Percentiles rank a stretch among this genome's conserved stretches.
Evolutionary conservation across 2,329 filamentous ascomycete genomes (phyloP).

Genomic region (Verticillium albo-atrum): DNA sequence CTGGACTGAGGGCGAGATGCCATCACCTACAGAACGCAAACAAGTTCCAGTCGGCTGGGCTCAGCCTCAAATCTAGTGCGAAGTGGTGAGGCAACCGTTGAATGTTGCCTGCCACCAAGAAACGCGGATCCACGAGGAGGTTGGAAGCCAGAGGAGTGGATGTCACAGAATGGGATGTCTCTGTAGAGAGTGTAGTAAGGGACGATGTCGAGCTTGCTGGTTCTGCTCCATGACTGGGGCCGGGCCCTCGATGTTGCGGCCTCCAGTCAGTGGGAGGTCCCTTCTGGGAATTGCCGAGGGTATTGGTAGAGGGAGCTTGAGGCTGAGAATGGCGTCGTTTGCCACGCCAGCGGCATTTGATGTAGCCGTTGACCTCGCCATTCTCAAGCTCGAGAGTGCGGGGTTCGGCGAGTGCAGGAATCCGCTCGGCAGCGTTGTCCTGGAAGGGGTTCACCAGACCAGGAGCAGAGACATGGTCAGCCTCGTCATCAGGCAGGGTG

Average conservation of each 20-base stretch:
- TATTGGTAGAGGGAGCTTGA: background rate
- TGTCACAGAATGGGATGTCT: background rate
- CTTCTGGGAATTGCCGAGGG: background rate
- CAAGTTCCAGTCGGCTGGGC: background rate
- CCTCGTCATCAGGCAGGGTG: background rate
- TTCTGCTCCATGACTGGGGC: background rate
- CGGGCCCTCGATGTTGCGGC: background rate
- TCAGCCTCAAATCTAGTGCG: background rate
- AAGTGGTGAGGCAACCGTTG: background rate
- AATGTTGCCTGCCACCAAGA: background rate
- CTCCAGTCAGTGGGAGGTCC: background rate
- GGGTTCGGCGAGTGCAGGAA: background rate
- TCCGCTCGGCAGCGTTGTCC: conserved; percentile 7
- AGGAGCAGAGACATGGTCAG: background rate
- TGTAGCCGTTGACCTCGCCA: conserved; percentile 9
- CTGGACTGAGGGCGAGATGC: background rate
- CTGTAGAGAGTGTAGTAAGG: background rate
- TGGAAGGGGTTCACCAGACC: conserved; percentile 6
- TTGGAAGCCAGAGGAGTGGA: background rate
- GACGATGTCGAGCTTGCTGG: background rate
- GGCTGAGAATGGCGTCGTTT: background rate
- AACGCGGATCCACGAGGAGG: background rate
- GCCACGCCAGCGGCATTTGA: conserved; percentile 5
- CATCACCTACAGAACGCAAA: background rate
- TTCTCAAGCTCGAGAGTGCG: background rate